A percentile compares a stretch with the other conserved stretches of the same genome.
These are phyloP conservation scores for Cyclotella sp. DNA, from an alignment of 108 stramenopile species.

Conservation along the genomic window DNA sequence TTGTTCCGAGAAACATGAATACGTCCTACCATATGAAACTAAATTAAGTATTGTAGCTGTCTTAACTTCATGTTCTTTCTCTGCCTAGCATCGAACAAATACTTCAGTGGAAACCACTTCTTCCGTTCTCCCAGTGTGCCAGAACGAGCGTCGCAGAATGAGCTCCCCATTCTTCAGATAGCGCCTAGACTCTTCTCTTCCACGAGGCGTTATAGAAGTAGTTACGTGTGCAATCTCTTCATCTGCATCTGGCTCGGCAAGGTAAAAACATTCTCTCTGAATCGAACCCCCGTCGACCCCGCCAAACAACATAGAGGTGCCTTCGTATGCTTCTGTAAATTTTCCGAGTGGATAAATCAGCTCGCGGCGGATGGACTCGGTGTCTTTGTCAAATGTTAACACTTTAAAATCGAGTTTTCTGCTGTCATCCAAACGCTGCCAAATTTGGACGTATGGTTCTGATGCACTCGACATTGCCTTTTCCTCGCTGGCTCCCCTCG, in stretches of 20 bases:
- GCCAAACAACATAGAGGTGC: conserved; percentile 52
- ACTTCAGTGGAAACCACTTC: conserved; percentile 54
- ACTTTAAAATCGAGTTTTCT: conserved; percentile 41
- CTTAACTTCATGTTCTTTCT: not conserved
- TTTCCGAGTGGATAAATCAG: conserved; percentile 48
- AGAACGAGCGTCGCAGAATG: conserved; percentile 49
- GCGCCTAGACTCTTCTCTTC: conserved; percentile 50
- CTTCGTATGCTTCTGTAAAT: conserved; percentile 53
- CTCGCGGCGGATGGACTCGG: conserved; percentile 31
- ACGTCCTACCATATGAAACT: not conserved
- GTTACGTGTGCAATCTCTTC: conserved; percentile 48
- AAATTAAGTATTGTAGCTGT: not conserved
- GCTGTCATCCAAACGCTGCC: conserved; percentile 24
- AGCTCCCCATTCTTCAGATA: conserved; percentile 53
- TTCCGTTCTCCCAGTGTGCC: conserved; percentile 25
- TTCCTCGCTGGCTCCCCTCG: conserved; percentile 44
- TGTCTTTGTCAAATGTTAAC: conserved; percentile 44
- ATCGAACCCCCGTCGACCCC: conserved; percentile 31
- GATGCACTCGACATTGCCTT: conserved; percentile 26
- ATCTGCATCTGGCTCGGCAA: conserved; percentile 50
- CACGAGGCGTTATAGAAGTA: conserved; percentile 34
- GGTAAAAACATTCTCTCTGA: conserved; percentile 42
- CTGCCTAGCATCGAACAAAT: conserved; percentile 28
- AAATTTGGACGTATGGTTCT: conserved; percentile 55
- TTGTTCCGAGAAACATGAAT: not conserved